Conservation (phyloP, 805 yeast species). For the Kluyveromyces starmeri region DNA sequence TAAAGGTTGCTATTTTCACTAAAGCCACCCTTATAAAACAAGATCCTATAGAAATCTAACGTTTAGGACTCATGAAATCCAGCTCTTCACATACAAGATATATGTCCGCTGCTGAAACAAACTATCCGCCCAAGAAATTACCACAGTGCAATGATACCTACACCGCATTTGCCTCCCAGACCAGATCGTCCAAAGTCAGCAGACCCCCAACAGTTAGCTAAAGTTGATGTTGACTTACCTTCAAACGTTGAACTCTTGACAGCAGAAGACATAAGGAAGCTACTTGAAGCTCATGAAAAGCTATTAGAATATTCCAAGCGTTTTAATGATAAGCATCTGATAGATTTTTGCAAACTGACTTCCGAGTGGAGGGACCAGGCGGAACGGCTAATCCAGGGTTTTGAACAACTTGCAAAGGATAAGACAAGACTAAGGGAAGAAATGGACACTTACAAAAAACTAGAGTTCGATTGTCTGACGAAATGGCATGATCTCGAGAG, state of each 20-base stretch:
- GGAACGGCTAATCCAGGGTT: slow-evolving; percentile 16
- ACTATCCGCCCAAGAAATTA: too few relatives aligned
- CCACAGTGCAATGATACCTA: too few relatives aligned
- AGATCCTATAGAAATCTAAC: too few relatives aligned
- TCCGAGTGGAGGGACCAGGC: slow-evolving; percentile 10
- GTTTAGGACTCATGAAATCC: too few relatives aligned
- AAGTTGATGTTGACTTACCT: slow-evolving; percentile 13
- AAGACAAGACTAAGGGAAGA: slow-evolving; percentile 21
- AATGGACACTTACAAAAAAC: slow-evolving; percentile 17
- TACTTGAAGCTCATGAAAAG: slow-evolving; percentile 13
- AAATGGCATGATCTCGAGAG: slow-evolving; percentile 32
- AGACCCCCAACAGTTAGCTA: background rate
- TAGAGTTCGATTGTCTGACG: slow-evolving; percentile 25
- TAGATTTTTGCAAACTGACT: slow-evolving; percentile 3
- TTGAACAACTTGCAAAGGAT: slow-evolving; percentile 18
- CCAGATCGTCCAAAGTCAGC: background rate
- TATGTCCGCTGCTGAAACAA: too few relatives aligned
- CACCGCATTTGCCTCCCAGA: slow-evolving; percentile 7
- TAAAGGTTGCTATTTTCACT: background rate
- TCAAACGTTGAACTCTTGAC: slow-evolving; percentile 18
- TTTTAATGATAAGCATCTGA: slow-evolving; percentile 14
- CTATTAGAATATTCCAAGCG: slow-evolving; percentile 17
- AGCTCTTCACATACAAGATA: too few relatives aligned
- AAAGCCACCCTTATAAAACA: background rate
- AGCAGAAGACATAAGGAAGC: slow-evolving; percentile 16